These are phyloP conservation scores for Penicillium hordei DNA, from an alignment of 2,329 filamentous ascomycete genomes.

Conservation along the genomic window DNA sequence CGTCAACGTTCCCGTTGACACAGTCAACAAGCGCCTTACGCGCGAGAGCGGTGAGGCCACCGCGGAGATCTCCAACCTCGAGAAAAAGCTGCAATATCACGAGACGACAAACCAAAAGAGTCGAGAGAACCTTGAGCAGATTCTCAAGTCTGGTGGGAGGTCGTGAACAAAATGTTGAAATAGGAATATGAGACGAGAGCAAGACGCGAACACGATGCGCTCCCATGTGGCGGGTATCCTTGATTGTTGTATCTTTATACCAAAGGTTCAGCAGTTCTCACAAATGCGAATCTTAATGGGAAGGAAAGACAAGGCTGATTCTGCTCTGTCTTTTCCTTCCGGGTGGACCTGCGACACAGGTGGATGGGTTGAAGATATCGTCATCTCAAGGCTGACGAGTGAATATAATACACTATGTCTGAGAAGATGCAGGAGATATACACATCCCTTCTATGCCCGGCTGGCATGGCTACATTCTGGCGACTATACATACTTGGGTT, in stretches of 20 bases:
- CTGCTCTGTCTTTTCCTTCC: not conserved
- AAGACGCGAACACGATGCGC: not conserved
- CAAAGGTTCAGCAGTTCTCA: not conserved
- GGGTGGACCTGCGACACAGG: not conserved
- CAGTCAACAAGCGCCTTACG: slow-evolving; percentile 73
- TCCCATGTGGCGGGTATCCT: not conserved
- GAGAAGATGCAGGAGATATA: not conserved
- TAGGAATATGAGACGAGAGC: not conserved
- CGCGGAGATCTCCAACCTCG: slow-evolving; percentile 73
- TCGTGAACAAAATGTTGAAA: slow-evolving; percentile 20
- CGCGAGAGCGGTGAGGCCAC: slow-evolving; percentile 73
- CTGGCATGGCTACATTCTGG: slow-evolving; percentile 4
- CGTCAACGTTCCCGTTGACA: slow-evolving; percentile 69
- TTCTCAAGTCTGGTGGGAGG: slow-evolving; percentile 62
- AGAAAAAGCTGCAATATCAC: slow-evolving; percentile 87
- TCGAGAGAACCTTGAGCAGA: slow-evolving; percentile 83
- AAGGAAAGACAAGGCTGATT: not conserved
- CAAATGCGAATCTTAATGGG: not conserved
- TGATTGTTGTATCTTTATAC: not conserved
- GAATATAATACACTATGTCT: not conserved
- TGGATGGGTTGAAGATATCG: not conserved
- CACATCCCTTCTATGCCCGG: not conserved
- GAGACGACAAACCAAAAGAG: slow-evolving; percentile 97
- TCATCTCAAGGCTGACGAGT: not conserved
- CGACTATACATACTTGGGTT: slow-evolving; percentile 4